Percentiles rank a stretch among this genome's conserved stretches.
These are phyloP conservation scores for Suillus discolor DNA, from an alignment of 768 basidiomycete species.

Conservation along the genomic window DNA sequence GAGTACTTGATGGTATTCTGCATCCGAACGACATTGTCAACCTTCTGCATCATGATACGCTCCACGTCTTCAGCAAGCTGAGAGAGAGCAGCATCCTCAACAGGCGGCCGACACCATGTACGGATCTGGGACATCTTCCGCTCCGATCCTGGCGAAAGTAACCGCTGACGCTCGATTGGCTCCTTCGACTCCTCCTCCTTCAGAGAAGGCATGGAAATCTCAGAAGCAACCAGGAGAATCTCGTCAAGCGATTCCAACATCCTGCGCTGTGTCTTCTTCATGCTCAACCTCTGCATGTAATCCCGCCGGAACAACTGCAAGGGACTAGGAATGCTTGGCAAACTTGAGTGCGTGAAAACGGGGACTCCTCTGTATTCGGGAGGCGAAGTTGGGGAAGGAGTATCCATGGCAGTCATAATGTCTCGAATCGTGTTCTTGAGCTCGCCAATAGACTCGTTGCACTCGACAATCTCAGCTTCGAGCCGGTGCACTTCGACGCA, in stretches of 20 bases:
- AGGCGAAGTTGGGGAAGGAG: slow-evolving; percentile 62
- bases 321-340: slow-evolving; percentile 73
- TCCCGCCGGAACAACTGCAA: slow-evolving; percentile 75
- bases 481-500: slow-evolving; percentile 95
- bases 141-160: slow-evolving; percentile 90
- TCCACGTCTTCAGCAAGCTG: slow-evolving; percentile 88
- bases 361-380: slow-evolving; percentile 90
- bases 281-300: slow-evolving; percentile 78
- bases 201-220: slow-evolving; percentile 84
- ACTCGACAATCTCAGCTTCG: slow-evolving; percentile 92
- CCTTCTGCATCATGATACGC: slow-evolving; percentile 88
- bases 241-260: slow-evolving; percentile 88
- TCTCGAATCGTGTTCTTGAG: slow-evolving; percentile 86
- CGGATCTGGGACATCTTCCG: slow-evolving; percentile 81
- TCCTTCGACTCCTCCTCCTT: slow-evolving; percentile 92
- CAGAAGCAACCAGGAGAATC: slow-evolving; percentile 74
- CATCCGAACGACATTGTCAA: slow-evolving; percentile 93
- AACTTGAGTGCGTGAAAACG: slow-evolving; percentile 73
- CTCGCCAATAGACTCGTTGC: slow-evolving; percentile 91
- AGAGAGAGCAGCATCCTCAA: slow-evolving; percentile 82
- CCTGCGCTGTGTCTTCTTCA: slow-evolving; percentile 80
- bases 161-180: slow-evolving; percentile 88
- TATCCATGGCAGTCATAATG: slow-evolving; percentile 70
- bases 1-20: slow-evolving; percentile 97
- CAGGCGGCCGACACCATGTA: slow-evolving; percentile 83